Base-by-base conservation (phyloP, 2,329 filamentous ascomycete species). In the Colletotrichum chrysophilum region DNA sequence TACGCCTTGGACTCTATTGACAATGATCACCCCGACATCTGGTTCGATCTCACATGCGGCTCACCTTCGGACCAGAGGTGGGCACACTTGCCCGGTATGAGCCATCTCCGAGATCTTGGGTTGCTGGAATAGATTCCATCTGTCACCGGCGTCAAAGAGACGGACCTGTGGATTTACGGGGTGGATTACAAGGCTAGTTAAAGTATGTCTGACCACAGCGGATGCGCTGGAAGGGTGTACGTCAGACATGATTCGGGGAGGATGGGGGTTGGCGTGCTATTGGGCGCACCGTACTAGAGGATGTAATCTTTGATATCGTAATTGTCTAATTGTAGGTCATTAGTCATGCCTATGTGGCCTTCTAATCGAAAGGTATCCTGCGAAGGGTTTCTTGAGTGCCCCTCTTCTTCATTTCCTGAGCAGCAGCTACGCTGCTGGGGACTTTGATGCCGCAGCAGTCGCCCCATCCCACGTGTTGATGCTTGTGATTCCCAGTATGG, bases 391-490 rank as follows among this genome's bases (percentile, higher is more conserved):
- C 88, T 8, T 85, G 89, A 55, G 87, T 89, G 18, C 90, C 92
- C 70, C 89, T 89, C 87, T 97, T 98, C 88, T 91, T 93, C 89
- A 94, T 93, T 86, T 98, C 96, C 79, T 96, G 93, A 16, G 95
- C 95, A 1, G 97, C 97, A 32, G 96, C 97, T 73, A 98, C 90
- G 69, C 95, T 96, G 82, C 96, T 98, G 0, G 97, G 97, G 18
- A 99, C 97, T 80, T 98, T 96, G 85, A 99, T 99, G 30, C 97
- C 97, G 83, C 97, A 99, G 84, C 97, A 99, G 84, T 99, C 97
- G 7, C 96, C 96, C 95, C 97, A 99, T 26, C 91, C 92, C 71
- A 88, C 91, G 64, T 91, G 90, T 66, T 93, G 91, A 84, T 97
- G 94, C 76, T 93, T 90, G 84, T 96, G 93, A 79, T 89, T 91